Percentiles rank a stretch among this genome's conserved stretches.
Evolutionary conservation across 305 asterid species (phyloP).

Genomic region (Ilex paraguariensis): DNA sequence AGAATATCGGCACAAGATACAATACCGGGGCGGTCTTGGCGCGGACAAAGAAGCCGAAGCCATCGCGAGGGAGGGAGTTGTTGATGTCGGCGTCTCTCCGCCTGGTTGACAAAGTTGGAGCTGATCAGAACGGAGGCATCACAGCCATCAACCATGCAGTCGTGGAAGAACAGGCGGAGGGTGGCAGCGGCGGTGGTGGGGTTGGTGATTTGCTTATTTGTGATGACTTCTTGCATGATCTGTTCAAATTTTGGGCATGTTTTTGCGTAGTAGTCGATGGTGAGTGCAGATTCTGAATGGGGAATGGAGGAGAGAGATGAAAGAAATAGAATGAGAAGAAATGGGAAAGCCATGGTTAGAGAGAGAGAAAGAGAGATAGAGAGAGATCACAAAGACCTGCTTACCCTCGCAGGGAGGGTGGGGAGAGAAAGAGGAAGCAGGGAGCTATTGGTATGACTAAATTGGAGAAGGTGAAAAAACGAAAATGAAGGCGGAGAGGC

Average conservation of each 20-base stretch:
- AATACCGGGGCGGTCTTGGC: conserved; percentile 25
- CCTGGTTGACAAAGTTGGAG: conserved; percentile 15
- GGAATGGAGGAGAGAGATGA: conserved; percentile 5
- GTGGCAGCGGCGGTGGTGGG: conserved; percentile 23
- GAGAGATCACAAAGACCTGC: neutral
- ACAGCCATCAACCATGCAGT: conserved; percentile 30
- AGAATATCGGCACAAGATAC: conserved; percentile 31
- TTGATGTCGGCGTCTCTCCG: conserved; percentile 31
- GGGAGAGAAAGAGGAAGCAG: too few species aligned
- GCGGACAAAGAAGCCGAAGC: conserved; percentile 16
- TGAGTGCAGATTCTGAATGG: conserved; percentile 6
- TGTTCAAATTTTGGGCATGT: conserved; percentile 23
- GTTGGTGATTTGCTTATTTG: conserved; percentile 10
- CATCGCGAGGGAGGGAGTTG: conserved; percentile 16
- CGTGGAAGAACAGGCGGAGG: conserved; percentile 24
- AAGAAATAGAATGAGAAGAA: neutral
- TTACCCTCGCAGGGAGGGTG: too few species aligned
- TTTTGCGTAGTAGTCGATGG: conserved; percentile 21
- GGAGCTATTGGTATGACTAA: too few species aligned
- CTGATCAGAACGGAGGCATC: conserved; percentile 26
- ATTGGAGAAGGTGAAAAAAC: too few species aligned
- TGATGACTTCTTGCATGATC: conserved; percentile 13
- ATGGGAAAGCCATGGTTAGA: neutral
- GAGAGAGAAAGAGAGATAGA: neutral
- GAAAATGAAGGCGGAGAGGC: too few species aligned